Base-by-base conservation (phyloP, 2,329 filamentous ascomycete species). In the Clarireedia homoeocarpa region DNA sequence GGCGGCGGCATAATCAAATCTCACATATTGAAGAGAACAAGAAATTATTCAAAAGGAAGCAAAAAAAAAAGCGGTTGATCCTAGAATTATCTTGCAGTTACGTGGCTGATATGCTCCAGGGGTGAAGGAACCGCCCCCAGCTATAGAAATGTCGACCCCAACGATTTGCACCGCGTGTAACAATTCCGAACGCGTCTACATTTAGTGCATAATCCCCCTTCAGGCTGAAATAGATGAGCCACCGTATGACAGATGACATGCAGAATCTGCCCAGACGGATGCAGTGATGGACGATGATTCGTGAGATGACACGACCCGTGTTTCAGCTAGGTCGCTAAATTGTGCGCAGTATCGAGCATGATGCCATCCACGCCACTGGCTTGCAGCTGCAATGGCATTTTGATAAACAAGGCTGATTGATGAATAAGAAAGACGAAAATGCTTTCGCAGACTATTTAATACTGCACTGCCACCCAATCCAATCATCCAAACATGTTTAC, bases 161-260 rank as follows among this genome's bases (percentile, higher is more conserved):
- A 36, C 5, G n/a, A 27, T 36, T 24, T 17, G 10, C 12, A 27
- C 51, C 51, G 27, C 40, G 14, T 53, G 40, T 46, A 53, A 45
- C 39, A 24, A 45, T 26, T 26, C n/a, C 26, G 17, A 23, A 34
- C 26, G 26, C n/a, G 20, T 12, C 40, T 46, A 10, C 26, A 46
- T 53, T 53, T 38, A 53, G 40, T 42, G 34, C 6, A 20, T n/a
- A 38, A 53, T 46, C 27, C 50, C 50, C 50, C 50, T 52, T 26
- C 7, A 12, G 10, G 23, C 12, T 9, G 26, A 6, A 1, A 9
- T 20, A 20, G 9, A 34, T 45, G 23, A 52, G 38, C 40, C 40
- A 38, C 26, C 24, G 40, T 17, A 52, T 44, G 6, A 52, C 44
- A 4, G n/a, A 52, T 46, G 40, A 45, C 17, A 46, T 38, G 40